Evolutionary conservation across 2,329 filamentous ascomycete genomes (phyloP), one percentile per base, ranked within the genome.

Genomic region (Scleromitrula shiraiana): DNA sequence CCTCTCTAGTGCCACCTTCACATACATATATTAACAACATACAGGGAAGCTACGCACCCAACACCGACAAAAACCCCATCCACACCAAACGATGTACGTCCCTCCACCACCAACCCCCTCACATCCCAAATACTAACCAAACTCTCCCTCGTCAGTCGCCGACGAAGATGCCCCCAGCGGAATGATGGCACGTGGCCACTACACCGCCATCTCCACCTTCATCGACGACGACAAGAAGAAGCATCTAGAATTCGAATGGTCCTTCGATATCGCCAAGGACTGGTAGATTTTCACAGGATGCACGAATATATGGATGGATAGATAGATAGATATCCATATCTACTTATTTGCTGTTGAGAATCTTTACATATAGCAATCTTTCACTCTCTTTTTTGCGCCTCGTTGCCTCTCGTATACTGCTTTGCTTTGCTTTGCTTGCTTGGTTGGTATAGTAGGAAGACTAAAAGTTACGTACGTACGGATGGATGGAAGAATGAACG

Each of bases 201-300:
- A 98, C 77, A 85, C 85, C 52, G 90, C 90, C 54, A 70, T 82
- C 53, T 95, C 89, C 57, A 88, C 81, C 68, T 98, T 98, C 67
- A 78, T 95, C 53, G 93, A 98, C 65, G 93, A 98, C 63, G 93
- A 98, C 71, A 84, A 93, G 67, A 82, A 88, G 69, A 83, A 78
- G 55, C 90, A 98, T 69, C 75, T 98, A 55, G 76, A 84, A 65
- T 98, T 98, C 68, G 85, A 95, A 62, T 98, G 93, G 93, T 82
- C 83, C 53, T 97, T 98, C 63, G 86, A 96, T 64, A 95, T 98
- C 67, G 78, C 85, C 70, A 98, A 97, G 78, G 88, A 95, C 66
- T 97, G 93, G 93, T 87, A 82, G 50, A 53, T 46, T 7, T 26
- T 3, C 5, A 19, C 26, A 19, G 5, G 12, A 37, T n/a, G n/a